Base-by-base conservation (phyloP, 179 eudicot genomes). In the Camellia oleifera region DNA sequence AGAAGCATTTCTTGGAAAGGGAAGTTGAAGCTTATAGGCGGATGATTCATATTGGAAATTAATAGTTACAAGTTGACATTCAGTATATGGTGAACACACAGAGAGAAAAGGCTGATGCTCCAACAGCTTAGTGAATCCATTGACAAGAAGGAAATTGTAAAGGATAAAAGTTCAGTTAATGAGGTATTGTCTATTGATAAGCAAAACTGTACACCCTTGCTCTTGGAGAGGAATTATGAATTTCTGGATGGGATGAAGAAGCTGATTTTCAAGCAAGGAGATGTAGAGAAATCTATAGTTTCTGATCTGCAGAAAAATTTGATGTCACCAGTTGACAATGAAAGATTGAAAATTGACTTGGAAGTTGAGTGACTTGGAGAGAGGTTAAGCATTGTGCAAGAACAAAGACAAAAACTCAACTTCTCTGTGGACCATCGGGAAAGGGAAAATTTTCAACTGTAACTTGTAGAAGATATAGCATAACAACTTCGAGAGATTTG, bases 341-440 rank as follows among this genome's bases (percentile, higher is more conserved):
- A 94, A 88, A 87, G 93, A 87, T 83, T 87, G 72, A 92, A 89
- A 80, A 88, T 95, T 75, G 90, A 90, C 76, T 74, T 65, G 68
- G 98, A 96, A 81, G 89, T 94, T 80, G 92, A 81, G 53, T 85
- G 88, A 89, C 87, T 96, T 17, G 86, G 90, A 83, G 97, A 87
- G 61, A 91, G 88, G 78, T 78, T 96, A 72, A 94, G 83, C 85
- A 82, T 85, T 77, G 90, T 96, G 79, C 98, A 89, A 80, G 93
- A 86, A 74, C 96, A 86, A 57, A 91, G 93, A 82, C 90, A 88
- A 75, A 94, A 89, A 85, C 91, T 94, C 44, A 88, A 85, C 40
- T 66, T 83, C 79, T 83, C 94, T 65, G 46, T 82, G 65, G 94
- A 91, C 64, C 84, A 85, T 63, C 85, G 82, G 42, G 99, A 94